These are phyloP conservation scores for Heterobasidion occidentale DNA, from an alignment of 1,284 basidiomycete genomes.

Conservation along the genomic window DNA sequence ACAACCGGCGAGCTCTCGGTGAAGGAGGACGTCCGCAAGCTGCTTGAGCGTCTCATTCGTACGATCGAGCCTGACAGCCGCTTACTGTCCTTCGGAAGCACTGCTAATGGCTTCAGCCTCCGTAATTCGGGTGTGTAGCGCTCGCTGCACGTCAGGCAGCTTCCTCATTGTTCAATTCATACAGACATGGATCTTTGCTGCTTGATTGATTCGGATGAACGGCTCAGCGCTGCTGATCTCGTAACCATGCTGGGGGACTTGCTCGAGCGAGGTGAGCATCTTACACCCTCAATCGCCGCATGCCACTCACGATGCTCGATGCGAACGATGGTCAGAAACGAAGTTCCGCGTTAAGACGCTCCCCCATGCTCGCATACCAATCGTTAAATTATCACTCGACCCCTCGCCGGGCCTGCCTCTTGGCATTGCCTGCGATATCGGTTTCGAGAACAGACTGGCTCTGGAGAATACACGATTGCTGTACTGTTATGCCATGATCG, in stretches of 20 bases:
- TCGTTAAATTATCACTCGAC: constrained; percentile 93
- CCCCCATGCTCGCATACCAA: constrained; percentile 96
- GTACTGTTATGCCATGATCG: constrained; percentile 96
- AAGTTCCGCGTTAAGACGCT: constrained; percentile 97
- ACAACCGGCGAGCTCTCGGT: constrained; percentile 84
- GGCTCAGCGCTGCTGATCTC: constrained; percentile 76
- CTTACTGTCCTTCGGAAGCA: constrained; percentile 91
- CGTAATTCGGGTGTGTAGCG: constrained; percentile 78
- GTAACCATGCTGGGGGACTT: constrained; percentile 92
- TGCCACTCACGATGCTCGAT: constrained; percentile 6
- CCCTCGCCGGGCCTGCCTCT: constrained; percentile 85
- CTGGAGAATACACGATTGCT: constrained; percentile 95
- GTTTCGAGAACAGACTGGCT: constrained; percentile 95
- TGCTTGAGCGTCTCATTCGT: constrained; percentile 90
- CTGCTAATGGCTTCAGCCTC: constrained; percentile 90
- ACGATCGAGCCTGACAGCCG: constrained; percentile 91
- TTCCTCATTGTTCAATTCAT: not conserved
- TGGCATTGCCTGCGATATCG: constrained; percentile 95
- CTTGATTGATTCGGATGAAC: constrained; percentile 81
- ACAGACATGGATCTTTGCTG: constrained; percentile 98
- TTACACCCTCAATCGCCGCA: constrained; percentile 17
- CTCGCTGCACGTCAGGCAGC: not conserved
- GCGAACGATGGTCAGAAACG: constrained; percentile 55
- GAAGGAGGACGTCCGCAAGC: constrained; percentile 93
- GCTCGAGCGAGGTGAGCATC: constrained; percentile 75